Evolutionary conservation across 2,329 filamentous ascomycete species (phyloP).

Genomic region (Juglanconis sp.): DNA sequence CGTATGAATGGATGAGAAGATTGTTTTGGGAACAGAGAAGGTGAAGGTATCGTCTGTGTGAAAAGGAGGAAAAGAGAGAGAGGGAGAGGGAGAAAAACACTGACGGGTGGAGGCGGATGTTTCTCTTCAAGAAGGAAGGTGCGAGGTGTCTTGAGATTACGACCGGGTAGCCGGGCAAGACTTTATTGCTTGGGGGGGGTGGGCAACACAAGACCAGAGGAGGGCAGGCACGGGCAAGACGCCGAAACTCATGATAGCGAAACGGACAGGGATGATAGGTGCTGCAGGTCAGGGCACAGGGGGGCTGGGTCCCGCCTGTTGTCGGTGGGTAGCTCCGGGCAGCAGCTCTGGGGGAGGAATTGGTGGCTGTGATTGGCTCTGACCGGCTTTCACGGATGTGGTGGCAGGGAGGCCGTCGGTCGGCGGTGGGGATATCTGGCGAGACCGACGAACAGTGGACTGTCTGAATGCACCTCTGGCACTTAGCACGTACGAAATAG

Average conservation of each 20-base stretch:
- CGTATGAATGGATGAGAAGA: neutral
- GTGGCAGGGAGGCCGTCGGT: too few species aligned
- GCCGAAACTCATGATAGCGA: neutral
- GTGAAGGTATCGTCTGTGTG: neutral
- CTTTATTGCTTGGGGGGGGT: neutral
- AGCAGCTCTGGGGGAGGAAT: neutral
- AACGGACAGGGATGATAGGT: neutral
- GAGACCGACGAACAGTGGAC: neutral
- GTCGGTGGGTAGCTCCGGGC: neutral
- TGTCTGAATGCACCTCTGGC: neutral
- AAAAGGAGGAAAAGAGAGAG: neutral
- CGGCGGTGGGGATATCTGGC: neutral
- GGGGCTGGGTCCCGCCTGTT: neutral
- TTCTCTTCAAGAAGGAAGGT: constrained; percentile 12
- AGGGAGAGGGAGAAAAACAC: neutral
- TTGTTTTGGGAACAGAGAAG: neutral
- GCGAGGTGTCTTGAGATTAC: neutral
- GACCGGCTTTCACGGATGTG: neutral
- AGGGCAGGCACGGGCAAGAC: neutral
- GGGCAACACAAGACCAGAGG: neutral
- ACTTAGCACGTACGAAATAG: too few species aligned
- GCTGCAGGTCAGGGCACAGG: too few species aligned
- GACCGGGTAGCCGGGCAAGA: neutral
- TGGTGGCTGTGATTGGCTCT: neutral
- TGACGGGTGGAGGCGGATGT: neutral